phyloP scores from a whole-genome alignment of 2,329 filamentous ascomycete species.

The Neofusicoccum sp. region DNA sequence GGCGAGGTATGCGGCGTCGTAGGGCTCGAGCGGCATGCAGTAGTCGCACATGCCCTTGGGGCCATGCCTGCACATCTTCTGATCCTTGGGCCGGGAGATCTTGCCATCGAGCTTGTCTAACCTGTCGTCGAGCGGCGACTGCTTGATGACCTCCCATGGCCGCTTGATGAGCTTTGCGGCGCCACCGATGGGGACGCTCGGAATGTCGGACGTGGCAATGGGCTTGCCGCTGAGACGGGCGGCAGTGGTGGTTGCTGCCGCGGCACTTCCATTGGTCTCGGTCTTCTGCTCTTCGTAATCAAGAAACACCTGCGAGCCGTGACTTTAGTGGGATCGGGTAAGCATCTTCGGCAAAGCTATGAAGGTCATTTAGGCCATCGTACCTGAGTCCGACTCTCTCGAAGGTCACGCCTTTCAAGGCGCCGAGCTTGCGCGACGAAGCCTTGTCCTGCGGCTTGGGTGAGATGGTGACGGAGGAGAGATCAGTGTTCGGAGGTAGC shows the following conservation, averaged over 20 bases:
- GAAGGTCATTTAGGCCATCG: background rate
- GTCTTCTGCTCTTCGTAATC: constrained; percentile 67
- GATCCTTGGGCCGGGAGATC: constrained; percentile 73
- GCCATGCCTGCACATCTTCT: constrained; percentile 91
- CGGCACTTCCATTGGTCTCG: constrained; percentile 52
- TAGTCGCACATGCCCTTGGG: constrained; percentile 99
- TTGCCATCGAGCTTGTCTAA: constrained; percentile 90
- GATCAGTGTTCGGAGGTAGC: constrained; percentile 59
- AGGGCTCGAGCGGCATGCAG: constrained; percentile 95
- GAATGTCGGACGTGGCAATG: constrained; percentile 68
- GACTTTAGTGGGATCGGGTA: constrained; percentile 53
- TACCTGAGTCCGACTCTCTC: constrained; percentile 61
- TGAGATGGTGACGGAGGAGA: constrained; percentile 60
- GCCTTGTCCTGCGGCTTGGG: constrained; percentile 47
- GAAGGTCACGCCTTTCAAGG: constrained; percentile 58
- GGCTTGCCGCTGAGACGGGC: constrained; percentile 74
- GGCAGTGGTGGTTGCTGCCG: constrained; percentile 30
- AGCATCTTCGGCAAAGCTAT: constrained; percentile 30
- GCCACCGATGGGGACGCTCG: constrained; percentile 60
- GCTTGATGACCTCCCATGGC: constrained; percentile 88
- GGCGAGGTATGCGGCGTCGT: constrained; percentile 81
- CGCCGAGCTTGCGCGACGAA: constrained; percentile 58
- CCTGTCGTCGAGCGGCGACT: constrained; percentile 83
- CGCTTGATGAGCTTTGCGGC: constrained; percentile 71
- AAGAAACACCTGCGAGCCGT: constrained; percentile 90